Evolutionary conservation across 768 basidiomycete species (phyloP).

Genomic region (Cystobasidium onofrii): DNA sequence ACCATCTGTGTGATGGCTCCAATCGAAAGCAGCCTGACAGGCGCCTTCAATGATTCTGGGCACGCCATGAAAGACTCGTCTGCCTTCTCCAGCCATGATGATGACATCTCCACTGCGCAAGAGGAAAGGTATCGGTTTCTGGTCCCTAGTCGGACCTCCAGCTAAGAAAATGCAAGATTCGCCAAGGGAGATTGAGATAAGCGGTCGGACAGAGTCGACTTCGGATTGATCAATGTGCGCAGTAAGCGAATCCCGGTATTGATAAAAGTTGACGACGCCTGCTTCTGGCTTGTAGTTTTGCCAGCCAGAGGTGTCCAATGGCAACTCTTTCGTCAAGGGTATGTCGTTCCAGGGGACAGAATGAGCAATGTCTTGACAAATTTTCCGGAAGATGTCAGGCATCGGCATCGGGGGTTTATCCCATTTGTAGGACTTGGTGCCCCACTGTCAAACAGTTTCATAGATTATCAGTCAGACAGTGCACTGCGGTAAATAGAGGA

Average conservation of each 20-base stretch:
- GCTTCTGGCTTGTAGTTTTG: constrained; percentile 82
- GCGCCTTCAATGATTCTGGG: constrained; percentile 9
- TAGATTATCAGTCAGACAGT: background rate
- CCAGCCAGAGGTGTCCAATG: constrained; percentile 43
- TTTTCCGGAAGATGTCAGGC: constrained; percentile 52
- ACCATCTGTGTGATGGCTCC: background rate
- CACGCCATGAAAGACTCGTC: constrained; percentile 82
- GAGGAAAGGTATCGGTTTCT: constrained; percentile 67
- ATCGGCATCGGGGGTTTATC: constrained; percentile 60
- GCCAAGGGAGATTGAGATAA: constrained; percentile 88
- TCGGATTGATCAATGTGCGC: constrained; percentile 97
- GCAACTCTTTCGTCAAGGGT: constrained; percentile 47
- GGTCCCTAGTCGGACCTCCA: constrained; percentile 70
- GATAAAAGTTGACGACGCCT: constrained; percentile 43
- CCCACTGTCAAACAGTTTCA: constrained; percentile 69
- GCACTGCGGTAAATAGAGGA: background rate
- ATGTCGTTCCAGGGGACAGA: constrained; percentile 64
- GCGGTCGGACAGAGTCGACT: constrained; percentile 78
- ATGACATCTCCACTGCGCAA: constrained; percentile 84
- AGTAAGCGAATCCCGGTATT: constrained; percentile 73
- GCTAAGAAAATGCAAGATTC: constrained; percentile 83
- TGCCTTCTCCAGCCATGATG: constrained; percentile 81
- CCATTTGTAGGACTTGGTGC: constrained; percentile 89
- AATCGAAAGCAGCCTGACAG: background rate
- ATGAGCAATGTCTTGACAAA: constrained; percentile 60